Evolutionary conservation across 306 rosid species (phyloP).

Genomic region (Fragaria iinumae): DNA sequence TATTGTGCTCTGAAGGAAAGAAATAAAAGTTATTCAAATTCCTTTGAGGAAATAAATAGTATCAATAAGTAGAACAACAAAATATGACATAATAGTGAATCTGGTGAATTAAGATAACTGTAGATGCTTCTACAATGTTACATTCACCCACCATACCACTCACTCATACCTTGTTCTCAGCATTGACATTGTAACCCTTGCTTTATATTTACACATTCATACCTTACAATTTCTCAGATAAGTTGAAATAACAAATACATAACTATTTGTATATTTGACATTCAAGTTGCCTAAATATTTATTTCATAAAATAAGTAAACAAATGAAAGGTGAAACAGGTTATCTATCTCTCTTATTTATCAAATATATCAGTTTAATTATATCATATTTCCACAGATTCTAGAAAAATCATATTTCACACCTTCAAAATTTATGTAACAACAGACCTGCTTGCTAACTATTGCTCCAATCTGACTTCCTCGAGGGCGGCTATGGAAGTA

Average conservation of each 20-base stretch:
- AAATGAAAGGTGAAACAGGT: too few species aligned
- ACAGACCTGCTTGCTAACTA: conserved; percentile 90
- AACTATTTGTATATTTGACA: background rate
- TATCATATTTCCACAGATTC: background rate
- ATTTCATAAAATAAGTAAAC: too few species aligned
- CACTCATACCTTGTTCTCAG: background rate
- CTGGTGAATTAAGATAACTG: background rate
- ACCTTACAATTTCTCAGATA: background rate
- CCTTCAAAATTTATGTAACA: conserved; percentile 7
- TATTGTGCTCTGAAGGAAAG: conserved; percentile 61
- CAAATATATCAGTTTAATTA: background rate
- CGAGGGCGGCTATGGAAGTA: conserved; percentile 96
- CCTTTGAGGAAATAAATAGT: background rate
- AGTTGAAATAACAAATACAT: background rate
- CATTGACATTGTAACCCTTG: background rate
- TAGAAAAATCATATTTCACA: background rate
- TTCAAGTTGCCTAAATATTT: background rate
- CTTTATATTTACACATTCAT: background rate
- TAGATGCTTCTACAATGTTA: background rate
- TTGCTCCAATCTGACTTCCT: conserved; percentile 98
- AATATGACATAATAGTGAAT: background rate
- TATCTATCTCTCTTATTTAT: background rate
- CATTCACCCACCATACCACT: background rate
- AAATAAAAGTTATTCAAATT: background rate
- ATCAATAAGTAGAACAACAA: background rate